Conservation (phyloP, 2,329 filamentous ascomycete species). For the Colletotrichum aenigma region DNA sequence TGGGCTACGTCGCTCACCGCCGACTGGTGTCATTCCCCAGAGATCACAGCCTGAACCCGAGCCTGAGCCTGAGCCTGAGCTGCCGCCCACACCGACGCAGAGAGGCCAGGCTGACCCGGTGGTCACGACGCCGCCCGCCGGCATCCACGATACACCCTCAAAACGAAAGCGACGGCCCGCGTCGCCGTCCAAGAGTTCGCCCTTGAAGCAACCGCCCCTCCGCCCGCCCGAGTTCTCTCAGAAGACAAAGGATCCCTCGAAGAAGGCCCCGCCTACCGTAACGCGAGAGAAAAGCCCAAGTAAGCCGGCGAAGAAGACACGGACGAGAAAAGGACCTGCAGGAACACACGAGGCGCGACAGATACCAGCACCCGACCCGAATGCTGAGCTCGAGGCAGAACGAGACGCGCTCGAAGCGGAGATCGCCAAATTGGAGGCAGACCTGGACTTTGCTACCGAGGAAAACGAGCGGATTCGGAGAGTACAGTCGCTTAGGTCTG, state of each 20-base stretch:
- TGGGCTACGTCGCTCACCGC: slow-evolving; percentile 38
- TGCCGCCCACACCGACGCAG: slow-evolving; percentile 63
- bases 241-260: slow-evolving; percentile 5
- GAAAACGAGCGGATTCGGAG: slow-evolving; percentile 61
- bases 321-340: neutral
- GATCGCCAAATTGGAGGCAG: slow-evolving; percentile 59
- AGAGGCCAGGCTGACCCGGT: slow-evolving; percentile 54
- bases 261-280: slow-evolving; percentile 18
- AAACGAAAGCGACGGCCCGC: slow-evolving; percentile 47
- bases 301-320: neutral
- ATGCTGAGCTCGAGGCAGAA: slow-evolving; percentile 54
- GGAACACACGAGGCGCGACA: slow-evolving; percentile 43
- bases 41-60: neutral
- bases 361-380: slow-evolving; percentile 43
- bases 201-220: slow-evolving; percentile 49
- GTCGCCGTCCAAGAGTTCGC: slow-evolving; percentile 48
- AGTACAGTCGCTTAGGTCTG: slow-evolving; percentile 41
- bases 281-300: neutral
- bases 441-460: slow-evolving; percentile 60
- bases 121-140: slow-evolving; percentile 58
- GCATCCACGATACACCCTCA: slow-evolving; percentile 65
- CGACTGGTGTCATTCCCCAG: slow-evolving; percentile 19
- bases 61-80: slow-evolving; percentile 56
- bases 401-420: slow-evolving; percentile 60
- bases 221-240: slow-evolving; percentile 26